Evolutionary conservation across 352 stramenopile genomes (phyloP).

Genomic region (Globisporangium lucens): DNA sequence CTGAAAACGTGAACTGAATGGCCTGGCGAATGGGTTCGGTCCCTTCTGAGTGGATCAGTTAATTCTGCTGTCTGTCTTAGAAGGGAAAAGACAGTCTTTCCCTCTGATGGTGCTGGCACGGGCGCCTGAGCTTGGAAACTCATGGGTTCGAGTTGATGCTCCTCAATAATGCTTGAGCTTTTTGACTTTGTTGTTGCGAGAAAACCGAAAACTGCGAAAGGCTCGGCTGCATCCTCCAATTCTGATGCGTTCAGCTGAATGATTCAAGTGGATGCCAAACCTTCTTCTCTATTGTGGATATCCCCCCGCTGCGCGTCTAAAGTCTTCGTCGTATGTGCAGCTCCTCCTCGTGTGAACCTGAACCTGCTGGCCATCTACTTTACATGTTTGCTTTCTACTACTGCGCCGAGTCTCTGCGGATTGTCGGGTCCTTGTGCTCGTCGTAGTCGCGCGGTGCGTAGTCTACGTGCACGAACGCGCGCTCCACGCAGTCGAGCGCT

Average conservation of each 20-base stretch:
- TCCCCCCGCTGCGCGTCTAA: too few species aligned
- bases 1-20: too few species aligned
- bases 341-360: too few species aligned
- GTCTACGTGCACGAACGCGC: conserved; percentile 98
- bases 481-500: conserved; percentile 93
- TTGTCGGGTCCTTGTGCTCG: conserved; percentile 86
- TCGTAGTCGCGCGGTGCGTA: conserved; percentile 90
- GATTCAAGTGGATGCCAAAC: too few species aligned
- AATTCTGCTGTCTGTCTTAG: not conserved
- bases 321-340: too few species aligned
- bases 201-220: not conserved
- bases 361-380: too few species aligned
- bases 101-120: not conserved
- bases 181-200: not conserved
- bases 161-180: not conserved
- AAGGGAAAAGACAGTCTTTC: too few species aligned
- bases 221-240: not conserved
- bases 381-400: not conserved
- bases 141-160: not conserved
- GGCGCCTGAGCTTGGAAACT: too few species aligned
- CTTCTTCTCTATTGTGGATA: too few species aligned
- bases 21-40: too few species aligned
- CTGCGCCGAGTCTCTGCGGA: conserved; percentile 34
- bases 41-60: not conserved
- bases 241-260: not conserved